phyloP scores from a whole-genome alignment of 148 eudicot genomes.

The Selenicereus undatus region DNA sequence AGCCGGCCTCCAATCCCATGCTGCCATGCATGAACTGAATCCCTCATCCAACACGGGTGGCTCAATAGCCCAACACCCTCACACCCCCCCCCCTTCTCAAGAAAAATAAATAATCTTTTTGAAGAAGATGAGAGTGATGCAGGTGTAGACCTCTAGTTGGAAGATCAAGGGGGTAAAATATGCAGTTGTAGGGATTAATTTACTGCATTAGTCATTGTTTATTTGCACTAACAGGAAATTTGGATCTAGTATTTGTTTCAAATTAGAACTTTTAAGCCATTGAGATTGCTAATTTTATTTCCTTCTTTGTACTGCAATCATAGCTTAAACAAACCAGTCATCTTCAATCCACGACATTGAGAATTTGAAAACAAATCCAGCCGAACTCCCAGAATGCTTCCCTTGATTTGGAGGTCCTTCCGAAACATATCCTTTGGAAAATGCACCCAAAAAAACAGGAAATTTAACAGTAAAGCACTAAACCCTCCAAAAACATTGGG shows the following conservation, averaged over 20 bases:
- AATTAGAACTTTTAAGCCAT: too few relatives aligned
- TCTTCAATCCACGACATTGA: background rate
- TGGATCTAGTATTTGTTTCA: background rate
- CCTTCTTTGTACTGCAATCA: too few relatives aligned
- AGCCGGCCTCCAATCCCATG: too few relatives aligned
- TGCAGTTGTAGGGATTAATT: background rate
- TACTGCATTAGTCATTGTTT: background rate
- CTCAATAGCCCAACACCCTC: too few relatives aligned
- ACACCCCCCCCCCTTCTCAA: too few relatives aligned
- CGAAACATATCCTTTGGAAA: background rate
- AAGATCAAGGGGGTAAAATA: background rate
- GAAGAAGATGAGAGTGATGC: too few relatives aligned
- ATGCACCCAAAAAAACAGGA: background rate
- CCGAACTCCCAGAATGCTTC: background rate
- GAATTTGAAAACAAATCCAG: background rate
- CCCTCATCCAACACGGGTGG: too few relatives aligned
- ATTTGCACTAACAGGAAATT: background rate
- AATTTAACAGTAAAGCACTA: background rate
- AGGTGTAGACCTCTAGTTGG: too few relatives aligned
- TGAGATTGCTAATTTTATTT: too few relatives aligned
- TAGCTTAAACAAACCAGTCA: background rate
- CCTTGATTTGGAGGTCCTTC: background rate
- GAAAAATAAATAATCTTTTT: too few relatives aligned
- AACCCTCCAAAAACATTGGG: background rate
- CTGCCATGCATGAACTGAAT: too few relatives aligned